Evolutionary conservation across 1,139 yeast genomes (phyloP), one percentile per base, ranked within the genome.

Genomic region (Scheffersomyces lignicola): DNA sequence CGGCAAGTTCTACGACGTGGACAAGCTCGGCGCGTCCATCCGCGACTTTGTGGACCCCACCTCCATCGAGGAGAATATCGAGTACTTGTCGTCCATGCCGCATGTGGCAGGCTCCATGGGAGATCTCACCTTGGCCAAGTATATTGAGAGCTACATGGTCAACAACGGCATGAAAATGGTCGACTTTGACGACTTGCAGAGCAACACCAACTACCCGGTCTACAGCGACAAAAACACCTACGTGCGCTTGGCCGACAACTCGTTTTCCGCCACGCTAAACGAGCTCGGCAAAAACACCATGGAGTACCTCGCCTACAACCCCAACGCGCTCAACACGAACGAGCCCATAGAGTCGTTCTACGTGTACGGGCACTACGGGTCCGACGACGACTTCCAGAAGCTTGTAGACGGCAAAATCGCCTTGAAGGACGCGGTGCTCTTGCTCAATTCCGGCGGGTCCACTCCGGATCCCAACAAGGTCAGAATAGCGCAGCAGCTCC

Each of bases 31-130:
- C 13, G 62, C 62, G 2, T 73, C 76, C 29, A 64, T 84, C 3
- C 62, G 63, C 11, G 62, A 65, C 18, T 69, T 71, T 26, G 70
- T 88, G 18, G 81, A 80, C 47, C 56, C 70, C 5, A 71, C 73
- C n/a, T 56, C 72, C 24, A 70, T 92, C 63, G 80, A 80, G 50
- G 84, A 79, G 38, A 79, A 83, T 40, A 56, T 86, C 44, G 86
- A 87, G 49, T 89, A 88, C 52, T 56, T 92, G 24, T 78, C 92
- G 11, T 78, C 88, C 2, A 78, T 89, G 78, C 89, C 96, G 1
- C 97, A 89, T 55, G 60, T 81, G 43, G 80, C 96, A 0, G 97
- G 97, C 2, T 82, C 97, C 2, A 76, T 77, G 13, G 97, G 96
- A 12, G 97, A 89, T 54, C 58, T 78, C 40, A 72, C 88, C 0